Base-by-base conservation (phyloP, 306 rosid genomes). In the Herpetospermum pedunculosum region DNA sequence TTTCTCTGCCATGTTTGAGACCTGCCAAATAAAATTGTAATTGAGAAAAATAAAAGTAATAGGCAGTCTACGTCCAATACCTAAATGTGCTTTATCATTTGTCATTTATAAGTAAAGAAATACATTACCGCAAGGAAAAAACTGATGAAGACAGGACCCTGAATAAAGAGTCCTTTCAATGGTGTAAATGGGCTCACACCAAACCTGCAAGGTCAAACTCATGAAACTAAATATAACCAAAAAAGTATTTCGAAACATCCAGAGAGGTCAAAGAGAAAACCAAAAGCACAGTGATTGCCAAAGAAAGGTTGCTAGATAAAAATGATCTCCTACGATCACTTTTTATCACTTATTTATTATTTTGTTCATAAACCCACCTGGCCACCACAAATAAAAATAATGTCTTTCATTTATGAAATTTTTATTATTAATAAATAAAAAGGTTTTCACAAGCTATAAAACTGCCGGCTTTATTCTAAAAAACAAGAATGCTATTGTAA, bases 91-190 rank as follows among this genome's bases (percentile, higher is more conserved):
- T 44, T 67, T 18, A 73, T 54, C 55, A 69, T 37, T 68, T 13
- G 34, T 50, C 75, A 41, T 21, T 21, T 62, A 75, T 50, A 34
- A 70, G 60, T 53, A 59, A 73, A 77, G 41, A 79, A 77, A 67
- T 76, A 78, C 68, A 85, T 91, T 88, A 94, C 99, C 21, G 96
- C 99, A 47, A 91, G 87, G 81, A 91, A 91, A 84, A 94, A 91
- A 75, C 96, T 86, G 83, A 94, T 18, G 78, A 94, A 94, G 69
- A 94, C 47, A 72, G 97, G 95, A 41, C 89, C 96, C 81, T 85
- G 89, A 40, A 94, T 82, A 41, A 94, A 82, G 64, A 89, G 76
- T 63, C 97, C 99, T 78, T 85, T 94, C 80, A 94, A 38, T 63
- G 97, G 96, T 28, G 95, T 89, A 38, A 94, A 87, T 59, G 92